Base-by-base conservation (phyloP, 1,284 basidiomycete genomes). In the Boletellus deceptivus region DNA sequence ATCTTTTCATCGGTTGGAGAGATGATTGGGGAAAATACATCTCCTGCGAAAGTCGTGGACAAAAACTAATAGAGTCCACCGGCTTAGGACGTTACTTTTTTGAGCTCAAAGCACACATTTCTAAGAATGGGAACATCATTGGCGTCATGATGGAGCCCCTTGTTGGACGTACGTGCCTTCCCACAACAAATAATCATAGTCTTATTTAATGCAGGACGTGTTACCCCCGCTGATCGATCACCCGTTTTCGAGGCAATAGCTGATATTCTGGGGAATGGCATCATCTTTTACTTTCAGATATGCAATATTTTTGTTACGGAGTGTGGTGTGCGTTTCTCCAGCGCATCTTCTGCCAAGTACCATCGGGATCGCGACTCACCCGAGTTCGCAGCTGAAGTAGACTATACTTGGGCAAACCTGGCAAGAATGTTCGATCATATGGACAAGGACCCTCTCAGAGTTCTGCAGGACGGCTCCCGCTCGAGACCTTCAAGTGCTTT, bases 141-240 rank as follows among this genome's bases (percentile, higher is more conserved):
- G 78, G 79, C 2, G 52, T 80, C 29, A 72, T 80, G 48, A 69
- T 66, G 33, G 78, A 79, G 53, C 60, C 73, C 14, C 60, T 67
- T 6, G 50, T 68, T 44, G 79, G 78, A 48, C 66, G 79, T 67
- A 55, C 35, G 65, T 63, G 24, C 16, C 11, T n/a, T 35, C 16
- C 16, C 25, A 3, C 22, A 10, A 40, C 34, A 7, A 34, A 34
- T 39, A 35, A 33, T 27, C 47, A 39, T 17, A 17, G n/a, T 20
- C 54, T 65, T 35, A 66, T 51, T 39, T 7, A 0, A n/a, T 44
- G n/a, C 41, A 71, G 69, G 64, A 27, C 44, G 40, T 1, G 34
- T 65, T 34, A 61, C 61, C n/a, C 43, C 27, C 20, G 56, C 62
- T 11, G 79, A 81, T 59, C 67, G 70, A n/a, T 45, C 61, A 6